Conservation (phyloP, 768 basidiomycete genomes). For the Fistulinella prunicolor region DNA sequence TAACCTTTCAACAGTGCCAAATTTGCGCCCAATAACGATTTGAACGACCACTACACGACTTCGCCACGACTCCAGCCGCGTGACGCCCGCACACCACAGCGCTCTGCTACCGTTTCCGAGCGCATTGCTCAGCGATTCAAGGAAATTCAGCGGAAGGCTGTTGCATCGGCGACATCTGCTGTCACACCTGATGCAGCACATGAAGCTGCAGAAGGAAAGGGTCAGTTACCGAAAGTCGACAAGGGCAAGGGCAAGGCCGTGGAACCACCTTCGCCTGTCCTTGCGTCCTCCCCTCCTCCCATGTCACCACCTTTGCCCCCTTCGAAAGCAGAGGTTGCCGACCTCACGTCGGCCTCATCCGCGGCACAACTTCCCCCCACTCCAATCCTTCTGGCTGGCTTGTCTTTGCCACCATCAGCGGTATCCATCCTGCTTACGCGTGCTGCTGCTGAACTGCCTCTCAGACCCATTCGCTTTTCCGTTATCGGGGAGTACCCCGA, state of each 20-base stretch:
- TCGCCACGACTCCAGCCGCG: constrained; percentile 67
- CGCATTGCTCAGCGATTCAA: constrained; percentile 81
- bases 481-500: constrained; percentile 82
- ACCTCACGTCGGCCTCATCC: constrained; percentile 10
- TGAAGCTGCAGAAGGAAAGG: constrained; percentile 32
- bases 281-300: constrained; percentile 54
- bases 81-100: constrained; percentile 52
- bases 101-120: constrained; percentile 81
- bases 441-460: constrained; percentile 68
- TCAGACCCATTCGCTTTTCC: constrained; percentile 72
- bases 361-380: constrained; percentile 41
- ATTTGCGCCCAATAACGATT: constrained; percentile 71
- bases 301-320: constrained; percentile 62
- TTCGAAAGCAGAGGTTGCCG: constrained; percentile 35
- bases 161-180: constrained; percentile 32
- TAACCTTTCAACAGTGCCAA: constrained; percentile 57
- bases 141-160: constrained; percentile 64
- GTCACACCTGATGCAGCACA: constrained; percentile 18
- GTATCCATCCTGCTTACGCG: constrained; percentile 68
- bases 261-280: constrained; percentile 34
- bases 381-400: constrained; percentile 72
- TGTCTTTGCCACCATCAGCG: constrained; percentile 60
- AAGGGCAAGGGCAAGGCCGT: constrained; percentile 77
- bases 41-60: constrained; percentile 74
- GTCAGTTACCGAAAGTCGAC: constrained; percentile 55